These are phyloP conservation scores for Xylariales sp. DNA, from an alignment of 2,329 filamentous ascomycete species.

Conservation along the genomic window DNA sequence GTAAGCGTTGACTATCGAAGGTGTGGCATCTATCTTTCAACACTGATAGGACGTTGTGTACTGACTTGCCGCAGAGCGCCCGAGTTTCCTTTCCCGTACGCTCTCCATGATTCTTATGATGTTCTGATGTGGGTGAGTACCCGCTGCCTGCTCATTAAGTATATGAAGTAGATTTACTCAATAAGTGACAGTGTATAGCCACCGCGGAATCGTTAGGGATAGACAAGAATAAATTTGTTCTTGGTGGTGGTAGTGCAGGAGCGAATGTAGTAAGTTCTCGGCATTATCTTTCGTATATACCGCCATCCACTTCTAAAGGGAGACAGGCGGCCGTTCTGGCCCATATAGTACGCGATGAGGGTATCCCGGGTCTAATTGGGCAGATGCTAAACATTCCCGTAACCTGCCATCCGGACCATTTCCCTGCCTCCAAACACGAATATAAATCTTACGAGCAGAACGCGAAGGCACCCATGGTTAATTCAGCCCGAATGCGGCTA, in stretches of 20 bases:
- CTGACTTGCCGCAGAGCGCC: neutral
- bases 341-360: neutral
- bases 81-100: neutral
- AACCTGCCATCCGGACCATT: conserved; percentile 2
- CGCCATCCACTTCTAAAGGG: neutral
- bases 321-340: neutral
- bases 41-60: too few relatives aligned
- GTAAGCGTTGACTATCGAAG: conserved; percentile 1
- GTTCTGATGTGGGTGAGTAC: neutral
- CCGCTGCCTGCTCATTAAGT: neutral
- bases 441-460: neutral
- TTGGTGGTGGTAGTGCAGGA: conserved; percentile 1
- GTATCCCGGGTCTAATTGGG: neutral
- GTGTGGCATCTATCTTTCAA: neutral
- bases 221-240: neutral
- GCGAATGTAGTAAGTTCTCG: neutral
- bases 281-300: too few relatives aligned
- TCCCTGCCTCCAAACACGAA: neutral
- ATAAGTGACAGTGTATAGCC: neutral
- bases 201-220: neutral
- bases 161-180: neutral
- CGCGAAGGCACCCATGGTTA: neutral
- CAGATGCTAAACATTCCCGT: conserved; percentile 1
- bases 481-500: neutral
- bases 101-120: conserved; percentile 1